These are phyloP conservation scores for Coemansia umbellata DNA, from an alignment of 192 early-diverging fungal species.

Conservation along the genomic window DNA sequence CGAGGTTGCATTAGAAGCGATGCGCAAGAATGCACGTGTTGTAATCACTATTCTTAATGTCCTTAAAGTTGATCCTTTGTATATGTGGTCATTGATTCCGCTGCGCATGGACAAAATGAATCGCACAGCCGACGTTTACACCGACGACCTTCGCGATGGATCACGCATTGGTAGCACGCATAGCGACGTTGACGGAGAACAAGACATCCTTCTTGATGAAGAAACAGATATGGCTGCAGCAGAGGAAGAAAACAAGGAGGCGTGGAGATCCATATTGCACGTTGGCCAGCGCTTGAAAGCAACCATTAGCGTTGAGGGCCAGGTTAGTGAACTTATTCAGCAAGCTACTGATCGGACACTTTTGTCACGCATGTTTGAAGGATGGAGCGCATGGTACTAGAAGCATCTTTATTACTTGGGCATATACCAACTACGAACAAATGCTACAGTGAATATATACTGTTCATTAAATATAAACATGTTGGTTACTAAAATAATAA, in stretches of 20 bases:
- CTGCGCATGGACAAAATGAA: constrained; percentile 43
- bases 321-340: constrained; percentile 69
- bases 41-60: constrained; percentile 88
- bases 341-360: constrained; percentile 58
- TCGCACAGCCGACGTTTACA: constrained; percentile 25
- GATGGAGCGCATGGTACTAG: constrained; percentile 48
- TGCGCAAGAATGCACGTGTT: constrained; percentile 76
- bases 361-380: constrained; percentile 61
- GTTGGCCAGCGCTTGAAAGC: constrained; percentile 60
- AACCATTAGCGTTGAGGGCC: constrained; percentile 61
- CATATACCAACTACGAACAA: too few relatives aligned
- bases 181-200: neutral
- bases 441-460: too few relatives aligned
- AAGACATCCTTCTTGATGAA: constrained; percentile 2
- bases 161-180: neutral
- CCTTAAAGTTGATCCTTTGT: constrained; percentile 89
- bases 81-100: constrained; percentile 60
- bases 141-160: constrained; percentile 7
- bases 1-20: constrained; percentile 71
- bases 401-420: neutral
- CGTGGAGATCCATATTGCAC: constrained; percentile 60
- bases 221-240: constrained; percentile 7
- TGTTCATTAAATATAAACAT: too few relatives aligned
- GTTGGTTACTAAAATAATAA: too few relatives aligned
- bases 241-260: constrained; percentile 60